A percentile compares a stretch with the other conserved stretches of the same genome.
Evolutionary conservation across 352 stramenopile genomes (phyloP).

Genomic region (Phytophthora fragariae): DNA sequence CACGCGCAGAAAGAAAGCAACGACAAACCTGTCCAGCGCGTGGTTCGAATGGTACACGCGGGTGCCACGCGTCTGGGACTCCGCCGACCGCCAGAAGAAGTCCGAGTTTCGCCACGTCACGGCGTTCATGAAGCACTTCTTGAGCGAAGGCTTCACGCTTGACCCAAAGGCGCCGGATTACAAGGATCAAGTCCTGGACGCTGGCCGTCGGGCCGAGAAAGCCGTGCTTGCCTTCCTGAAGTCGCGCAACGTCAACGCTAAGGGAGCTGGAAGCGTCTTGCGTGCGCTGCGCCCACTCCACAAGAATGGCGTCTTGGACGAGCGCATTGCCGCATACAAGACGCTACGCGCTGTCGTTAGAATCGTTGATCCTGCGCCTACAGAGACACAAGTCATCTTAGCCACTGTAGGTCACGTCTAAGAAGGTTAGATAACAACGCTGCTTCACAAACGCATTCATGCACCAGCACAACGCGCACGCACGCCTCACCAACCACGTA

Average conservation of each 20-base stretch:
- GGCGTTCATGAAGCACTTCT: conserved; percentile 29
- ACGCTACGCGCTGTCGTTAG: not conserved
- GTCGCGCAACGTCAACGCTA: not conserved
- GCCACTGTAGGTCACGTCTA: not conserved
- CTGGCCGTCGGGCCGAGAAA: not conserved
- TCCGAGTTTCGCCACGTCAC: conserved; percentile 22
- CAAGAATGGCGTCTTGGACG: conserved; percentile 1
- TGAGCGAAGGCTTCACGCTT: conserved; percentile 25
- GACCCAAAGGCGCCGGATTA: not conserved
- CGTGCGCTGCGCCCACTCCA: conserved; percentile 14
- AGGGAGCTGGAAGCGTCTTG: conserved; percentile 12
- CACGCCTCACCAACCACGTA: too few relatives aligned
- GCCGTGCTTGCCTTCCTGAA: conserved; percentile 15
- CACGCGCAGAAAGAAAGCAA: conserved; percentile 5
- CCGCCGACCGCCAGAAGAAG: conserved; percentile 26
- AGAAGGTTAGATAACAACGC: not conserved
- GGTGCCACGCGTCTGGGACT: conserved; percentile 12
- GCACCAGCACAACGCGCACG: too few relatives aligned
- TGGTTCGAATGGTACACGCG: conserved; percentile 30
- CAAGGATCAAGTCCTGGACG: conserved; percentile 11
- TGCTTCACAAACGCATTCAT: too few relatives aligned
- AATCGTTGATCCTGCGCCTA: conserved; percentile 11
- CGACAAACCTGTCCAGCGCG: conserved; percentile 9
- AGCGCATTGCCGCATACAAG: conserved; percentile 13
- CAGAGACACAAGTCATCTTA: conserved; percentile 8